These are phyloP conservation scores for Salix udensis DNA, from an alignment of 345 rosid genomes.

Conservation along the genomic window DNA sequence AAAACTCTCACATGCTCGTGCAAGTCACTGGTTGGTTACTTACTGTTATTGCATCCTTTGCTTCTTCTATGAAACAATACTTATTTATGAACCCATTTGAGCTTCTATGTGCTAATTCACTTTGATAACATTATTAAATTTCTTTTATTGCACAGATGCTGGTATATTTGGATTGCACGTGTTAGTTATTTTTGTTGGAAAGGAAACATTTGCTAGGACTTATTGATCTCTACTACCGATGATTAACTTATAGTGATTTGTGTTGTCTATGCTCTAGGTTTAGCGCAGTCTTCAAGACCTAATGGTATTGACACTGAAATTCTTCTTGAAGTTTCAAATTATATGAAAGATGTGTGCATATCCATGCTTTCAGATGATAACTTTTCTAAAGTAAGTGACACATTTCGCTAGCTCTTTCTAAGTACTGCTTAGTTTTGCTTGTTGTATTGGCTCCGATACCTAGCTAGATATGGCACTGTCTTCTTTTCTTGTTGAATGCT, in stretches of 20 bases:
- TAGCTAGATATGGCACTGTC: not conserved
- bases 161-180: not conserved
- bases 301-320: constrained; percentile 32
- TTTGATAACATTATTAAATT: too few relatives aligned
- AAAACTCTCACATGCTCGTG: constrained; percentile 59
- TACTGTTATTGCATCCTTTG: constrained; percentile 2
- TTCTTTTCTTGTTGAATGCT: not conserved
- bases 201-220: not conserved
- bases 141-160: not conserved
- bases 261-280: constrained; percentile 42
- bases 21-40: constrained; percentile 74
- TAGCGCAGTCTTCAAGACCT: constrained; percentile 43
- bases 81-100: too few relatives aligned
- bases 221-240: not conserved
- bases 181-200: not conserved
- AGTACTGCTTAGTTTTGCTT: not conserved
- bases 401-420: constrained; percentile 4
- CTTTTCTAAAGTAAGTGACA: constrained; percentile 60
- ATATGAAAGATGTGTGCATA: constrained; percentile 48
- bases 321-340: constrained; percentile 63
- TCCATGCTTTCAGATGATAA: constrained; percentile 69
- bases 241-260: not conserved
- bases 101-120: too few relatives aligned
- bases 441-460: not conserved
- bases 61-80: not conserved